Conservation (phyloP, 2,329 filamentous ascomycete genomes). For the Emydomyces testavorans region DNA sequence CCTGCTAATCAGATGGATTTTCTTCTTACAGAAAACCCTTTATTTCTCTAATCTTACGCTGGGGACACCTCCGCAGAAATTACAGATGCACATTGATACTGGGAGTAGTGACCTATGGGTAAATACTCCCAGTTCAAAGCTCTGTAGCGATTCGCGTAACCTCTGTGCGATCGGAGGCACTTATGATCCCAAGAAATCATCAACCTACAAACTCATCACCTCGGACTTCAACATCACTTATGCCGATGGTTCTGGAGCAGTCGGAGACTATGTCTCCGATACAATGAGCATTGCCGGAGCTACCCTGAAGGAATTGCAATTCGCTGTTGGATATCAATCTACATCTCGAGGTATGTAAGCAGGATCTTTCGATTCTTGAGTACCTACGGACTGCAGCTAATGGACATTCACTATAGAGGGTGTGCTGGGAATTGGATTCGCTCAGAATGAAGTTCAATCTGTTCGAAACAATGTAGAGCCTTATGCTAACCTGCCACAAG, state of each 20-base stretch:
- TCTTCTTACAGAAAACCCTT: constrained; percentile 39
- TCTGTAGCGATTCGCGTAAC: constrained; percentile 43
- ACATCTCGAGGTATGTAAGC: constrained; percentile 6
- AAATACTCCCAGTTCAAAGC: constrained; percentile 50
- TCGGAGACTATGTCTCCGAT: constrained; percentile 71
- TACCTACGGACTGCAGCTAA: background rate
- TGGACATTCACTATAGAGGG: constrained; percentile 43
- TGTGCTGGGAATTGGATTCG: constrained; percentile 77
- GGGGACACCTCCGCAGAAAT: constrained; percentile 45
- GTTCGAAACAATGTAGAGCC: constrained; percentile 38
- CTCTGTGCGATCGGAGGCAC: constrained; percentile 53
- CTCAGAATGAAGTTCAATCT: constrained; percentile 64
- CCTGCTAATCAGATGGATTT: too few relatives aligned
- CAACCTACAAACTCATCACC: constrained; percentile 62
- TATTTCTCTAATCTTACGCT: constrained; percentile 49
- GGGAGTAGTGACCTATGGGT: constrained; percentile 54
- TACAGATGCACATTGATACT: constrained; percentile 50
- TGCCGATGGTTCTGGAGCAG: constrained; percentile 64
- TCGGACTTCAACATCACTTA: constrained; percentile 80
- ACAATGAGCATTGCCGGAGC: constrained; percentile 47
- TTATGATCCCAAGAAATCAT: constrained; percentile 60
- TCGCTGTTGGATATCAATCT: constrained; percentile 49
- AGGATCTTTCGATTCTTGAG: background rate
- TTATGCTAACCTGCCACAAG: constrained; percentile 60
- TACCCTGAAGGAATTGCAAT: constrained; percentile 43